Evolutionary conservation across 202 grass and related monocot species (phyloP), one percentile per base, ranked within the genome.

Genomic region (Schoenoplectus tabernaemontani): DNA sequence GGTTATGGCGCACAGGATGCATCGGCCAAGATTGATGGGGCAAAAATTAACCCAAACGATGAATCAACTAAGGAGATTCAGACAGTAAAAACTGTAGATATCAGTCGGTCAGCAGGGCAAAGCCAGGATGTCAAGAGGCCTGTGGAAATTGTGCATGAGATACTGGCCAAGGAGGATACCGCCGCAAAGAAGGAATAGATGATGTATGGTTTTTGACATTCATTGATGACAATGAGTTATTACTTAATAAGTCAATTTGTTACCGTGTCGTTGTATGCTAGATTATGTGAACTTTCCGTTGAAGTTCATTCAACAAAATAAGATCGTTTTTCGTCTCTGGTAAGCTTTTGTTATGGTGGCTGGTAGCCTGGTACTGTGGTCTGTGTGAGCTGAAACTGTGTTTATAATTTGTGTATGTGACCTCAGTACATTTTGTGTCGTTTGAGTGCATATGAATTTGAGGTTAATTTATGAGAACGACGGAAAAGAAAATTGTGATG

Each of bases 51-150:
- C 47, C 28, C 26, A 9, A 54, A 54, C 1, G 8, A 75, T 54
- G 70, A 75, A 36, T 36, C 0, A 36, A 3, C 3, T 2, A 6
- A 75, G 36, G 70, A 36, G 28, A 54, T 16, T 9, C 1, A 79
- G 83, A 79, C 86, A 59, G 81, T 88, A 75, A 65, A 86, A 43
- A 88, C 86, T 44, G 86, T 91, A 69, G 89, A 88, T 67, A 57
- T 86, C 85, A 75, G 62, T 60, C 75, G 64, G 58, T 78, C 83
- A 67, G 81, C 81, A 9, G 89, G 86, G 71, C 81, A 86, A 82
- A 58, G 47, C 28, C 51, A 86, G 17, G 44, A 48, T 17, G 51
- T 53, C 51, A 68, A 51, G 64, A 87, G 78, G 59, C 86, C 87
- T 19, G 68, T 82, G 8, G 34, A 24, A 26, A 85, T 92, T 26